Evolutionary conservation across 2,329 filamentous ascomycete species (phyloP), one percentile per base, ranked within the genome.

Genomic region (Sclerotinia minor): DNA sequence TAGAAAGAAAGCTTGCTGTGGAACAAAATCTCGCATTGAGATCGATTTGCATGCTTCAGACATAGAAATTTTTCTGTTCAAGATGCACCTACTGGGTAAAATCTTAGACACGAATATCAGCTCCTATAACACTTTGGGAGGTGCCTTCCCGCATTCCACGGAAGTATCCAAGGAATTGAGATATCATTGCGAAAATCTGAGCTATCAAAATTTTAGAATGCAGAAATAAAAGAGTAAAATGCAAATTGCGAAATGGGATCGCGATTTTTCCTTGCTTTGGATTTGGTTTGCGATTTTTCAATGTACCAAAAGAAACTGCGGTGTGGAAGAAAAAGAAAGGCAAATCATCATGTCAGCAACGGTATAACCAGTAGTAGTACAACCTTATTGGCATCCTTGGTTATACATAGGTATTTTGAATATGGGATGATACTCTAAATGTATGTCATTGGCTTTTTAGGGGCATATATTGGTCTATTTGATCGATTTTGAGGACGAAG

Each of bases 91-190:
- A 35, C 52, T 54, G 8, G 29, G 29, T 54, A 24, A 38, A 26
- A 26, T 50, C 59, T 50, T 50, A 50, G 45, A 61, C 45, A 60
- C 35, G 44, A 35, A 60, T 49, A 47, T 60, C 44, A 49, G 57
- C 57, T 60, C 54, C n/a, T 21, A 54, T 35, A 41, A 41, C 19
- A 19, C 11, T 32, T n/a, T 7, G 53, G 7, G 19, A 38, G 32
- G 32, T n/a, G 21, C 15, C 32, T 52, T 52, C 8, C 32, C 32
- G 53, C 21, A 55, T 55, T 38, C 53, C 53, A 55, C 21, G 32
- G 32, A 38, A 41, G 9, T 24, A 50, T 35, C 44, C 8, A 35
- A 24, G 44, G 29, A 11, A 61, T 50, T 61, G 19, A 61, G 59
- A 45, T 24, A 61, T 19, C 29, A 38, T 26, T 19, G 8, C 45